Base-by-base conservation (phyloP, 768 basidiomycete species). In the Tylopilus vinaceipallidus region DNA sequence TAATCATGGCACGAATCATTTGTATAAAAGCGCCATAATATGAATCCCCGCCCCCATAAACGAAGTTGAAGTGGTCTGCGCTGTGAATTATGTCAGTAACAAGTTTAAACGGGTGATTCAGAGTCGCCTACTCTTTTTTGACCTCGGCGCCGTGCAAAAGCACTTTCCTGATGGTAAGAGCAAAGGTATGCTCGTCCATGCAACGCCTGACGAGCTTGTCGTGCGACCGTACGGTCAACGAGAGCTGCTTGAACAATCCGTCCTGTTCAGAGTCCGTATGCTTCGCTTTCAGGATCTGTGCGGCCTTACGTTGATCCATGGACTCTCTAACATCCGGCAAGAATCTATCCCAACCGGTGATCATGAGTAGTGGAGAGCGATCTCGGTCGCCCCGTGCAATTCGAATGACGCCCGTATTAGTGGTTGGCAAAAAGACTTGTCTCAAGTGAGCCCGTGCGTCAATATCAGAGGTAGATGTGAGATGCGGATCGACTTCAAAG, bases 401-500 rank as follows among this genome's bases (percentile, higher is more conserved):
- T n/a, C n/a, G 9, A 23, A 33, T 23, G 12, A 47, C 17, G 1
- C 12, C 27, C 12, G 27, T 29, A 12, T 12, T 29, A 29, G 6
- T 6, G 12, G 27, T 29, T 12, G 37, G 46, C 2, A 39, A 13
- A 19, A 40, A 47, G 27, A 29, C 27, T 29, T 29, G 27, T 29
- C 6, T 29, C 27, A 51, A 39, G 32, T 51, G 46, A 7, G 17
- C 11, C 6, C 33, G 44, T 5, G 30, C 6, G 20, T 41, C 39
- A 11, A 36, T 1, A 14, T 51, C 12, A 2, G 32, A 35, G 6
- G 14, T 2, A 7, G 14, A 6, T 10, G 43, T 22, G n/a, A 44
- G 17, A 12, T 17, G 9, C 23, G 44, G 26, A 26, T 51, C 39
- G 7, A 51, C 50, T 33, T 51, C 50, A 16, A 51, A 51, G 13